Conservation (phyloP, 768 basidiomycete genomes). For the Trametopsis cervina region DNA sequence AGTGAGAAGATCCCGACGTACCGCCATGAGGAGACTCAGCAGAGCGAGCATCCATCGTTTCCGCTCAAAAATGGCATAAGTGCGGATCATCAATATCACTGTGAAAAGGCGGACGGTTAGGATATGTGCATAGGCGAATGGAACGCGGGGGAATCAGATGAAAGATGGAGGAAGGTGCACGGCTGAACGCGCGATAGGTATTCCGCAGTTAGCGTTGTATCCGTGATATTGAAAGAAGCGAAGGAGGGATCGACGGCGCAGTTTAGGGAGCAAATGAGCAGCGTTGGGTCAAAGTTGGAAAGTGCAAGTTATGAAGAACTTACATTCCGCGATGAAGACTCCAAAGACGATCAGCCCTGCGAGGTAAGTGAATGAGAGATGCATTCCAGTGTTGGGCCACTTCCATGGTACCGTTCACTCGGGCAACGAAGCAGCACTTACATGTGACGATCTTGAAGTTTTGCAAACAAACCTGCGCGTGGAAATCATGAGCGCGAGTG, state of each 20-base stretch:
- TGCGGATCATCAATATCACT: constrained; percentile 33
- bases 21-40: constrained; percentile 23
- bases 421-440: constrained; percentile 11
- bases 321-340: constrained; percentile 31
- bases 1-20: constrained; percentile 10
- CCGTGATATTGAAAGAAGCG: background rate
- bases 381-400: background rate
- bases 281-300: background rate
- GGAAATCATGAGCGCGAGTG: background rate
- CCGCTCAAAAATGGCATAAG: constrained; percentile 39
- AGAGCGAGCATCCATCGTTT: constrained; percentile 27
- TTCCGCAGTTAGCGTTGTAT: background rate
- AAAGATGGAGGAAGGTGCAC: background rate
- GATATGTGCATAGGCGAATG: background rate
- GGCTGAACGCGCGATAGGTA: background rate
- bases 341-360: constrained; percentile 31
- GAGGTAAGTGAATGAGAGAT: constrained; percentile 1
- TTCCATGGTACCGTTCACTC: no score
- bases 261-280: background rate
- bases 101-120: constrained; percentile 6
- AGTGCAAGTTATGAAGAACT: constrained; percentile 8
- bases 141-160: background rate
- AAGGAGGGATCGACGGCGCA: background rate
- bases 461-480: constrained; percentile 18
- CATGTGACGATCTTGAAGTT: constrained; percentile 28